Conservation (phyloP, 2,329 filamentous ascomycete species). For the Lachnellula willkommii region DNA sequence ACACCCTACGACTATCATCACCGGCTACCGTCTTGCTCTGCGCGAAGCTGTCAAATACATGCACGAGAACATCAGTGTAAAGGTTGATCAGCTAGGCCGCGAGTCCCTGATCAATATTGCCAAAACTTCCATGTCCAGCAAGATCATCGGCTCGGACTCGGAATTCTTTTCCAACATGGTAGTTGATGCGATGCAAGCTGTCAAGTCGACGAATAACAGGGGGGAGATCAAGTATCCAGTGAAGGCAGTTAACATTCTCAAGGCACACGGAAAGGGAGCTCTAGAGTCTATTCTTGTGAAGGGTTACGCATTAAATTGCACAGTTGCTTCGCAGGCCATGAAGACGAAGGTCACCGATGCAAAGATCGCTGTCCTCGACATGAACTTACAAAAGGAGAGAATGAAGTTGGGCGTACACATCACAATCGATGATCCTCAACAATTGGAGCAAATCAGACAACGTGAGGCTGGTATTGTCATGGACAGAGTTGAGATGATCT, state of each 20-base stretch:
- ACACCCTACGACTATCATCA: slow-evolving; percentile 99
- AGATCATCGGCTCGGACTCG: slow-evolving; percentile 93
- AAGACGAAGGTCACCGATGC: slow-evolving; percentile 85
- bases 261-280: slow-evolving; percentile 91
- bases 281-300: slow-evolving; percentile 87
- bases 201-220: slow-evolving; percentile 88
- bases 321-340: slow-evolving; percentile 97
- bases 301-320: slow-evolving; percentile 97
- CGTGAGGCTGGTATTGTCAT: slow-evolving; percentile 89
- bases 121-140: slow-evolving; percentile 98
- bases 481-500: slow-evolving; percentile 92
- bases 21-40: slow-evolving; percentile 90
- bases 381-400: slow-evolving; percentile 97
- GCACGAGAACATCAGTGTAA: slow-evolving; percentile 95
- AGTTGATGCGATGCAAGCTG: slow-evolving; percentile 90
- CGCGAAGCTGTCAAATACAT: slow-evolving; percentile 98
- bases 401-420: slow-evolving; percentile 99
- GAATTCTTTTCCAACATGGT: slow-evolving; percentile 98
- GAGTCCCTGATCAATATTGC: slow-evolving; percentile 92
- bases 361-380: slow-evolving; percentile 94
- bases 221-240: slow-evolving; percentile 94
- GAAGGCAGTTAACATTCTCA: slow-evolving; percentile 97
- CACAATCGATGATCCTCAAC: slow-evolving; percentile 93
- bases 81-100: slow-evolving; percentile 84
- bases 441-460: slow-evolving; percentile 93